Base-by-base conservation (phyloP, 768 basidiomycete genomes). In the Rhodocollybia butyracea region DNA sequence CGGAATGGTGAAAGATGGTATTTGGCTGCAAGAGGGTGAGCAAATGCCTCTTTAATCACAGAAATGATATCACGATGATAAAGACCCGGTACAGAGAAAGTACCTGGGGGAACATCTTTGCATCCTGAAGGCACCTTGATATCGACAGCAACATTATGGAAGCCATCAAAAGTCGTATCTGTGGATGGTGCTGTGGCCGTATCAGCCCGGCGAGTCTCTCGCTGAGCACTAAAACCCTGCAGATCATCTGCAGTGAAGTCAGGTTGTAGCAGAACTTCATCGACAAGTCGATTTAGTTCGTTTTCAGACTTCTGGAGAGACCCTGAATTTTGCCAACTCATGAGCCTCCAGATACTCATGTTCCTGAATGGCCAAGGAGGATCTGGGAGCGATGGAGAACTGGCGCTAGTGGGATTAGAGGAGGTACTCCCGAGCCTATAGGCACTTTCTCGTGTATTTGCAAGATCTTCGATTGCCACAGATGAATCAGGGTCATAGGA, bases 1-100 rank as follows among this genome's bases (percentile, higher is more conserved):
- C 63, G 54, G 54, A 66, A 71, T n/a, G 66, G 64, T 0, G 60
- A 48, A 22, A 66, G 55, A 46, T 68, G 65, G 39, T 63, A 68
- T 13, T 65, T 62, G 1, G 13, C 22, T 2, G 61, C 46, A 6
- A 61, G 27, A 7, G 62, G 53, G 24, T 63, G 61, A 2, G 31
- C 15, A 21, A 67, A 66, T 3, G 64, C 61, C 0, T 60, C 34
- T 32, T 60, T 61, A 45, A 73, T 66, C 4, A 70, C 58, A 2
- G 60, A 60, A 0, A 60, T 43, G n/a, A 76, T 46, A 0, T 40
- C 48, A 0, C 67, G 66, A 36, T 69, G 57, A 34, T 63, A 59
- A 1, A 76, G 59, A 3, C 66, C 66, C 1, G 60, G 56, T 2
- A 74, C 65, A 0, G 47, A 24, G 36, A 72, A 64, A 1, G 10